phyloP scores from a whole-genome alignment of 345 rosid species.

The Brassica juncea region DNA sequence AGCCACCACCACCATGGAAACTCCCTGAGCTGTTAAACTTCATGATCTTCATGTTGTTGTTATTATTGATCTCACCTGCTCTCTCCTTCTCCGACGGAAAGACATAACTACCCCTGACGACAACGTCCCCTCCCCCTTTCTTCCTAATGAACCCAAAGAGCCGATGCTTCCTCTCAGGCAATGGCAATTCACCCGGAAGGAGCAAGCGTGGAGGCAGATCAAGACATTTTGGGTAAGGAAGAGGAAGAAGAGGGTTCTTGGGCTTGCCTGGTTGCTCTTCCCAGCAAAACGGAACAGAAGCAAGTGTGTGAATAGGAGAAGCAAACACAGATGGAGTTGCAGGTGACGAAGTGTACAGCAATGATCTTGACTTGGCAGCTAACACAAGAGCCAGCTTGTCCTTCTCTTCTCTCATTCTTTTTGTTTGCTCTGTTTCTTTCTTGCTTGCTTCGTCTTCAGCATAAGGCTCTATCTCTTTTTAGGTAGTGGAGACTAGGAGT shows the following conservation, averaged over 20 bases:
- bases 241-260: conserved; percentile 42
- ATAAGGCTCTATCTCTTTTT: conserved; percentile 15
- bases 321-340: conserved; percentile 56
- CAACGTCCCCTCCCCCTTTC: conserved; percentile 50
- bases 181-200: conserved; percentile 47
- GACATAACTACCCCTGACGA: conserved; percentile 55
- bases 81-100: conserved; percentile 53
- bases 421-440: neutral
- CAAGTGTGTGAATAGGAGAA: conserved; percentile 62
- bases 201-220: conserved; percentile 69
- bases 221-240: conserved; percentile 49
- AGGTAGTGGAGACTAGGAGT: conserved; percentile 27
- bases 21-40: conserved; percentile 52
- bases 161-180: conserved; percentile 49
- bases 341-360: conserved; percentile 48
- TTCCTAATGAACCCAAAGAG: conserved; percentile 52
- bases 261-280: conserved; percentile 94
- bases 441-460: neutral
- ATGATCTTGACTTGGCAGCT: conserved; percentile 43
- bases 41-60: conserved; percentile 38
- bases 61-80: conserved; percentile 36
- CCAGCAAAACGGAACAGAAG: conserved; percentile 86
- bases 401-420: conserved; percentile 39
- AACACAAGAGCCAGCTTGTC: conserved; percentile 47
- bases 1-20: conserved; percentile 31